Percentiles rank a stretch among this genome's conserved stretches.
Evolutionary conservation across 805 yeast genomes (phyloP).

Genomic region (Nematodospora valgi): DNA sequence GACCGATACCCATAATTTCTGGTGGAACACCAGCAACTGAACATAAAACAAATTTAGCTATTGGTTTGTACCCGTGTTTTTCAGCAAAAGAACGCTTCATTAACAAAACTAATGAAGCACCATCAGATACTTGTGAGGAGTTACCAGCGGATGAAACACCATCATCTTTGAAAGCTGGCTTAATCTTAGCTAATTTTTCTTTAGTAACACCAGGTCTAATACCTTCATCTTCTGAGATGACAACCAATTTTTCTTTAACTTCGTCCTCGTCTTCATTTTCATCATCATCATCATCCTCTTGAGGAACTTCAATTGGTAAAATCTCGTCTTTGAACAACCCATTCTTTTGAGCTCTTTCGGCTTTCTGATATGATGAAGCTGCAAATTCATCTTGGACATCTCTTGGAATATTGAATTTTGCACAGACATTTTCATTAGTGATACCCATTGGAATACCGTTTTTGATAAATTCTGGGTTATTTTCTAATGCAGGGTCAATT

Average conservation of each 20-base stretch:
- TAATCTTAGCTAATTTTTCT: slow-evolving; percentile 66
- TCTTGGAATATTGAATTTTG: slow-evolving; percentile 61
- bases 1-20: slow-evolving; percentile 97
- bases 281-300: slow-evolving; percentile 57
- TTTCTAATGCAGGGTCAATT: slow-evolving; percentile 34
- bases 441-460: slow-evolving; percentile 95
- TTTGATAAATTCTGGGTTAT: slow-evolving; percentile 42
- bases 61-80: slow-evolving; percentile 61
- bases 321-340: slow-evolving; percentile 87
- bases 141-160: slow-evolving; percentile 95
- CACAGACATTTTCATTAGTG: slow-evolving; percentile 88
- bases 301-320: slow-evolving; percentile 74
- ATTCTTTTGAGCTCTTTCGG: slow-evolving; percentile 63
- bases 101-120: slow-evolving; percentile 86
- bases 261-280: slow-evolving; percentile 81
- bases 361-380: slow-evolving; percentile 80
- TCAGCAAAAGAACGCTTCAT: slow-evolving; percentile 85
- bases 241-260: slow-evolving; percentile 62
- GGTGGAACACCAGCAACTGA: slow-evolving; percentile 93
- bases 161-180: slow-evolving; percentile 81
- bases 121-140: slow-evolving; percentile 93
- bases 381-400: slow-evolving; percentile 84
- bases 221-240: slow-evolving; percentile 89
- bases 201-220: slow-evolving; percentile 86
- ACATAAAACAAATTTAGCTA: slow-evolving; percentile 78